Conservation (phyloP, 106 monocot genomes). For the Chionographis japonica region DNA sequence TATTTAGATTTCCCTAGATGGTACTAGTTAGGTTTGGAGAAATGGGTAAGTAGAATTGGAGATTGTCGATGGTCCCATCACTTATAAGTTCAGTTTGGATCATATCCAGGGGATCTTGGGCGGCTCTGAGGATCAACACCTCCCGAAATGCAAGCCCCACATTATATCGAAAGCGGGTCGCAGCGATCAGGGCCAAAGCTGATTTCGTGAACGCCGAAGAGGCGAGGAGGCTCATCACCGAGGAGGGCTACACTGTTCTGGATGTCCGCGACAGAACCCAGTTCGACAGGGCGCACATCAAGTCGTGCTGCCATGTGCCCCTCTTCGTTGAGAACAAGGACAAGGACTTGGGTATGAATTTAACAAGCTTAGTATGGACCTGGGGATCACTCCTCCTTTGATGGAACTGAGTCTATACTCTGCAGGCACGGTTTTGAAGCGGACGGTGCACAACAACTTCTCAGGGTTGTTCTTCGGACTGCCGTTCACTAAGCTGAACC, state of each 20-base stretch:
- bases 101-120: slow-evolving; percentile 18
- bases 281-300: slow-evolving; percentile 65
- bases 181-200: slow-evolving; percentile 53
- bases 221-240: slow-evolving; percentile 74
- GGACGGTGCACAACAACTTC: slow-evolving; percentile 90
- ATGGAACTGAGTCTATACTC: not conserved
- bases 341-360: slow-evolving; percentile 62
- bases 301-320: slow-evolving; percentile 61
- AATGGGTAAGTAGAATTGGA: no score
- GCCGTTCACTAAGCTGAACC: slow-evolving; percentile 79
- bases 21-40: no score
- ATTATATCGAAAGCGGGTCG: slow-evolving; percentile 14
- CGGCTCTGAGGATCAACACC: slow-evolving; percentile 13
- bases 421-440: slow-evolving; percentile 71
- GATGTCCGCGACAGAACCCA: slow-evolving; percentile 84
- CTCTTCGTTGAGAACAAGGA: slow-evolving; percentile 84
- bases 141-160: slow-evolving; percentile 6
- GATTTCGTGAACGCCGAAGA: slow-evolving; percentile 73
- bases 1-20: no score
- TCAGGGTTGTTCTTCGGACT: slow-evolving; percentile 81
- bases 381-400: no score
- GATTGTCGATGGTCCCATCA: no score
- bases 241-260: slow-evolving; percentile 68
- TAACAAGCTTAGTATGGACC: not conserved
- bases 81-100: not conserved